Percentiles rank a stretch among this genome's conserved stretches.
phyloP scores from a whole-genome alignment of 352 stramenopile genomes.

The Ophiocytium majus region DNA sequence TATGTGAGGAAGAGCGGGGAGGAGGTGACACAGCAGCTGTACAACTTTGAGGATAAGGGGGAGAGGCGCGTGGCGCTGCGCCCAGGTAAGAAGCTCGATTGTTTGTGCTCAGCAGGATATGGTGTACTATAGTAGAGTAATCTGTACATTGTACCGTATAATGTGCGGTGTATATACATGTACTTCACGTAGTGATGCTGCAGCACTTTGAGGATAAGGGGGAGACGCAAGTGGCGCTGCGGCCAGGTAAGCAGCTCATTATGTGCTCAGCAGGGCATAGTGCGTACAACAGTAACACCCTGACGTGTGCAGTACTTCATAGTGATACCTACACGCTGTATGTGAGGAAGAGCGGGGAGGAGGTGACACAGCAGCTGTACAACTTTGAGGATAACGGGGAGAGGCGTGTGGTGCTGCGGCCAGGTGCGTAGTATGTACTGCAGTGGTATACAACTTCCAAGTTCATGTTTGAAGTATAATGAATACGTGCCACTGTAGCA shows the following conservation, averaged over 20 bases:
- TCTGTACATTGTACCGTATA: too few species aligned
- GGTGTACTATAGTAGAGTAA: too few species aligned
- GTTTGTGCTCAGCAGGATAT: neutral
- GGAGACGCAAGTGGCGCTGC: neutral
- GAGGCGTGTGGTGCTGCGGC: slow-evolving; percentile 32
- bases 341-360: slow-evolving; percentile 76
- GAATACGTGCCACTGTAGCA: too few species aligned
- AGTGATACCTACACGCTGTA: slow-evolving; percentile 72
- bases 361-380: slow-evolving; percentile 80
- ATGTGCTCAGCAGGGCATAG: too few species aligned
- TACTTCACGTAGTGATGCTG: too few species aligned
- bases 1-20: slow-evolving; percentile 79
- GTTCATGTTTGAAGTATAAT: too few species aligned
- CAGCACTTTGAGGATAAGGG: neutral
- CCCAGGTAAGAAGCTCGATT: neutral
- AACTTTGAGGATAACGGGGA: slow-evolving; percentile 68
- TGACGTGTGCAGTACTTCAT: too few species aligned
- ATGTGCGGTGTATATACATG: too few species aligned
- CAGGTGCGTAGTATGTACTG: too few species aligned
- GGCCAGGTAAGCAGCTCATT: neutral
- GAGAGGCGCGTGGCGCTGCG: slow-evolving; percentile 39
- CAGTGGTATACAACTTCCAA: too few species aligned
- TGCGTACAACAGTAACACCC: too few species aligned
- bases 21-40: slow-evolving; percentile 79
- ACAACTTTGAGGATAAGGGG: slow-evolving; percentile 70